Percentiles rank a stretch among this genome's conserved stretches.
These are phyloP conservation scores for Luffa acutangula DNA, from an alignment of 306 rosid genomes.

Conservation along the genomic window DNA sequence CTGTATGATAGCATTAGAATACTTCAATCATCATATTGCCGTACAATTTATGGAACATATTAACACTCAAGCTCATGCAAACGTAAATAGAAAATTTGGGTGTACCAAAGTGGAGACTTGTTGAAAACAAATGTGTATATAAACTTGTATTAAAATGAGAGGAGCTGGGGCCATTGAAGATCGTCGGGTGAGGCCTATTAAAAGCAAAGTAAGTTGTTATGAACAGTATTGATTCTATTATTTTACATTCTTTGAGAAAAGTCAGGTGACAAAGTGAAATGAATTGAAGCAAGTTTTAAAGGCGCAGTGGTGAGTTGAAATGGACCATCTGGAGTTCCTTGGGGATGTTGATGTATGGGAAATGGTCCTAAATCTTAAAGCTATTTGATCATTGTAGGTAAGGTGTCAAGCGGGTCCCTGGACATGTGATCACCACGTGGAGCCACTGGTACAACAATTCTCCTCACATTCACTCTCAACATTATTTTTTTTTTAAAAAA, in stretches of 20 bases:
- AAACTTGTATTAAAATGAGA: background rate
- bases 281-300: background rate
- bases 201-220: background rate
- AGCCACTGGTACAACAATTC: background rate
- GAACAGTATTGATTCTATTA: background rate
- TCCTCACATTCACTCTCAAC: background rate
- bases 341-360: conserved; percentile 7
- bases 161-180: background rate
- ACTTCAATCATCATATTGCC: background rate
- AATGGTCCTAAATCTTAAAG: background rate
- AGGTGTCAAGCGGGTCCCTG: background rate
- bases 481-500: background rate
- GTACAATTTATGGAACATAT: background rate
- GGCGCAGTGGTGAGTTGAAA: background rate
- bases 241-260: background rate
- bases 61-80: background rate
- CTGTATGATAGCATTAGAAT: background rate
- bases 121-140: background rate
- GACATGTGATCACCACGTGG: conserved; percentile 1
- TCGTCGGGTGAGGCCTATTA: background rate
- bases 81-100: background rate
- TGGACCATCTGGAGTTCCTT: background rate
- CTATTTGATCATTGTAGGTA: background rate
- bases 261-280: background rate
- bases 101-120: background rate